Evolutionary conservation across 176 grass and related monocot genomes (phyloP).

Genomic region (Aegilops longissima): DNA sequence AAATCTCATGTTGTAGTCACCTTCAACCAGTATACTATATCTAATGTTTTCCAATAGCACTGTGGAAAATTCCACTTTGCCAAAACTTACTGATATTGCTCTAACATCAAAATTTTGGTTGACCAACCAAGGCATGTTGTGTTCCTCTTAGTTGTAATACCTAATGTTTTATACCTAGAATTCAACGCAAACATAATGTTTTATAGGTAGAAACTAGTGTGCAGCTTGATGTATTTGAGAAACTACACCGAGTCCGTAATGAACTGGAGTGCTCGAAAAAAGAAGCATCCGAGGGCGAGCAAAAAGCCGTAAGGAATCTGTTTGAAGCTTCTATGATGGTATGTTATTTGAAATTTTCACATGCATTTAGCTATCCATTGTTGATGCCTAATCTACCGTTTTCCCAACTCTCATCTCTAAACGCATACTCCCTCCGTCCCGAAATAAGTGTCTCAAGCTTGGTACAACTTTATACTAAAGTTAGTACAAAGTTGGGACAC

Average conservation of each 20-base stretch:
- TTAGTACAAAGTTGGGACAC: no score
- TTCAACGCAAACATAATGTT: constrained; percentile 1
- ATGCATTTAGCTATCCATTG: neutral
- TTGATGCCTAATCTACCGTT: neutral
- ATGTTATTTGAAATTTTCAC: neutral
- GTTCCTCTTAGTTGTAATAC: neutral
- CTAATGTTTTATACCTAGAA: constrained; percentile 8
- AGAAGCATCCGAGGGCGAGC: constrained; percentile 51
- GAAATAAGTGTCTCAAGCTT: no score
- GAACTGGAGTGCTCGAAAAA: constrained; percentile 43
- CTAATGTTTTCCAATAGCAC: neutral
- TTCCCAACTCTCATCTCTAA: neutral
- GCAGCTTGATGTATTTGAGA: constrained; percentile 33
- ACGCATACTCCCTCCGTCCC: neutral
- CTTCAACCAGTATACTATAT: neutral
- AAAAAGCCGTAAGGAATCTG: constrained; percentile 45
- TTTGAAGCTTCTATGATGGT: constrained; percentile 52
- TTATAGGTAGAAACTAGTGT: constrained; percentile 27
- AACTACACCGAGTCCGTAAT: constrained; percentile 23
- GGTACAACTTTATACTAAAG: no score
- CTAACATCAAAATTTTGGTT: neutral
- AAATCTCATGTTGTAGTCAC: neutral
- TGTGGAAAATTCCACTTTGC: neutral
- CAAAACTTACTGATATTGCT: neutral
- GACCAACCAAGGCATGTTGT: no score